phyloP scores from a whole-genome alignment of 2,329 filamentous ascomycete species.

The Neocucurbitaria cava region DNA sequence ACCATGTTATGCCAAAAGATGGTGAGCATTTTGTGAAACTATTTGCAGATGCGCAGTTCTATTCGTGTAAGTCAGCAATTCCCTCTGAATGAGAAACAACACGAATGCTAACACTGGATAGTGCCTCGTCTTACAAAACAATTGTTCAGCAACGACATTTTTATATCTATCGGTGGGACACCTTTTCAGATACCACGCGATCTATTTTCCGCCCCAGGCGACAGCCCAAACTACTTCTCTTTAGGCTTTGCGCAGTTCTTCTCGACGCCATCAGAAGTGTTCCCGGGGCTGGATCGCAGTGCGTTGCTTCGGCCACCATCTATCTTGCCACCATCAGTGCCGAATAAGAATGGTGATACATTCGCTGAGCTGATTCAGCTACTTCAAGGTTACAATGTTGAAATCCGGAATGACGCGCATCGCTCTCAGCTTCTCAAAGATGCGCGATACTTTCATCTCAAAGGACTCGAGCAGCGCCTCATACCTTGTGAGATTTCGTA shows the following conservation, averaged over 20 bases:
- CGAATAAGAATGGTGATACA: conserved; percentile 79
- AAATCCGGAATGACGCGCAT: conserved; percentile 78
- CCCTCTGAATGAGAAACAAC: conserved; percentile 1
- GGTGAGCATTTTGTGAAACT: conserved; percentile 88
- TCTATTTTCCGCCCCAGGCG: conserved; percentile 82
- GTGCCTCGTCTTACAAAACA: conserved; percentile 89
- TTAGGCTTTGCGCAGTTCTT: conserved; percentile 91
- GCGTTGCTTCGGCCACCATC: conserved; percentile 84
- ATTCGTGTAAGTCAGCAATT: conserved; percentile 67
- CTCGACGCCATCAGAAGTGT: conserved; percentile 77
- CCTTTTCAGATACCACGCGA: conserved; percentile 92
- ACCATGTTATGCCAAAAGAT: conserved; percentile 82
- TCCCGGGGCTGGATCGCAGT: conserved; percentile 81
- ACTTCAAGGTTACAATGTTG: conserved; percentile 81
- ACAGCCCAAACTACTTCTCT: conserved; percentile 95
- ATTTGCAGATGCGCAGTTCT: conserved; percentile 95
- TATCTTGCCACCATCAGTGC: conserved; percentile 81
- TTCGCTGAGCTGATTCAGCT: conserved; percentile 85
- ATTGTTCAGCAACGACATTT: conserved; percentile 89
- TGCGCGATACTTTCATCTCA: conserved; percentile 91
- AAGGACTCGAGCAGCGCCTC: conserved; percentile 86
- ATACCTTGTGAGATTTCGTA: conserved; percentile 78
- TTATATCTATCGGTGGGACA: conserved; percentile 84
- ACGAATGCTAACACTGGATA: conserved; percentile 45
- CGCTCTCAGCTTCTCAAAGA: conserved; percentile 80